These are phyloP conservation scores for Phaffia rhodozyma DNA, from an alignment of 1,284 basidiomycete species.

Conservation along the genomic window DNA sequence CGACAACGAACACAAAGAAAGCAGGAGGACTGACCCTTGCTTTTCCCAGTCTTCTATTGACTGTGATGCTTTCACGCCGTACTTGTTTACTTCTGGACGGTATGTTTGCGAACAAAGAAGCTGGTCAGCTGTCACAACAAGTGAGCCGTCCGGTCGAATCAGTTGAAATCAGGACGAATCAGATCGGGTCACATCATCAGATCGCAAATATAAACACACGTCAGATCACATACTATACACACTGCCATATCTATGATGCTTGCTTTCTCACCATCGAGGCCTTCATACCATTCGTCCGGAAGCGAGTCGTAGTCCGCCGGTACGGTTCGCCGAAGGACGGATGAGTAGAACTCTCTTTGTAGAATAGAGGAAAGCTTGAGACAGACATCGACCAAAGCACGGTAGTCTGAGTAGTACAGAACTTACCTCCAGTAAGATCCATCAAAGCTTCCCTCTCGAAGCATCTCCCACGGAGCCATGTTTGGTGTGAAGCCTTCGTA, in stretches of 20 bases:
- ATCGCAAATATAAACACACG: background rate
- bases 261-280: conserved; percentile 3
- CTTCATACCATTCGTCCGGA: conserved; percentile 12
- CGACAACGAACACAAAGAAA: too few species aligned
- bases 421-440: conserved; percentile 13
- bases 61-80: conserved; percentile 16
- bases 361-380: background rate
- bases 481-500: conserved; percentile 18
- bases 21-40: too few species aligned
- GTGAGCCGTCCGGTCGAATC: background rate
- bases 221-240: too few species aligned
- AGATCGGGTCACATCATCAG: background rate
- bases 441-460: conserved; percentile 6
- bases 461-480: conserved; percentile 12
- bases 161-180: background rate
- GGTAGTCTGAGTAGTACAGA: background rate
- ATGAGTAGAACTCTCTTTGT: conserved; percentile 5
- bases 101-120: conserved; percentile 9
- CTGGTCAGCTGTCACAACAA: background rate
- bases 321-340: background rate
- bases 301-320: background rate
- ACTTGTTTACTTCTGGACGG: conserved; percentile 6
- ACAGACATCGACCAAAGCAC: background rate
- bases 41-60: conserved; percentile 17
- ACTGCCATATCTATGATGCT: too few species aligned